phyloP scores from a whole-genome alignment of 495 filamentous ascomycete genomes.

The Geopyxis carbonaria region DNA sequence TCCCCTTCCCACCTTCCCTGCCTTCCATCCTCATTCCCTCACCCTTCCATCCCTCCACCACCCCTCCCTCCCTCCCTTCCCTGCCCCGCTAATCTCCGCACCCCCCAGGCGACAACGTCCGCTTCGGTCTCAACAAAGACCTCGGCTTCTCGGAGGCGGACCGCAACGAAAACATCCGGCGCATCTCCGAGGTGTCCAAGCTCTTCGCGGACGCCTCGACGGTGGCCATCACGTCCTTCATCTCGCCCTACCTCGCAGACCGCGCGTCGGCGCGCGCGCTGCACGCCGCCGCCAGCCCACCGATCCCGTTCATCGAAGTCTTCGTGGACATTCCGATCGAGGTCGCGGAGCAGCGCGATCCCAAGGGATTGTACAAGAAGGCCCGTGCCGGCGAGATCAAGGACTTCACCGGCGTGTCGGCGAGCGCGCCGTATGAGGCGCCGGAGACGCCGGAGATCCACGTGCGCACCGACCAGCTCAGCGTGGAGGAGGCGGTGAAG shows the following conservation, averaged over 20 bases:
- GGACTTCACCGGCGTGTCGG: conserved; percentile 83
- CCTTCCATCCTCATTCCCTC: too few relatives aligned
- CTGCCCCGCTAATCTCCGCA: not conserved
- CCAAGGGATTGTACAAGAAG: conserved; percentile 96
- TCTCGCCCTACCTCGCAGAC: conserved; percentile 82
- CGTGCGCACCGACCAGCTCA: conserved; percentile 56
- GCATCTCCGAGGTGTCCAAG: conserved; percentile 89
- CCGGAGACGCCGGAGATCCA: conserved; percentile 73
- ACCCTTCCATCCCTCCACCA: not conserved
- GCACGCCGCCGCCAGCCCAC: conserved; percentile 41
- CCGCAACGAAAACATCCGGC: conserved; percentile 90
- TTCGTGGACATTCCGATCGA: conserved; percentile 75
- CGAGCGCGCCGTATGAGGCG: conserved; percentile 71
- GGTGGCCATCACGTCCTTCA: conserved; percentile 87
- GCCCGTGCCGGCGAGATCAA: conserved; percentile 81
- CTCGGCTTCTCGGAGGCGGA: conserved; percentile 85
- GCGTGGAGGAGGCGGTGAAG: conserved; percentile 67
- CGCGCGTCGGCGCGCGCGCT: conserved; percentile 62
- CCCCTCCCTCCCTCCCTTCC: not conserved
- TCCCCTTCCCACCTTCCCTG: too few relatives aligned
- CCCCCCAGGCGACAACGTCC: conserved; percentile 65
- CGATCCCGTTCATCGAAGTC: conserved; percentile 79
- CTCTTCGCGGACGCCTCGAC: conserved; percentile 82
- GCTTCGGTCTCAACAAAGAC: conserved; percentile 95
- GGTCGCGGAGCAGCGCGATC: conserved; percentile 85